These are phyloP conservation scores for Cetradonia linearis DNA, from an alignment of 495 filamentous ascomycete species.

Conservation along the genomic window DNA sequence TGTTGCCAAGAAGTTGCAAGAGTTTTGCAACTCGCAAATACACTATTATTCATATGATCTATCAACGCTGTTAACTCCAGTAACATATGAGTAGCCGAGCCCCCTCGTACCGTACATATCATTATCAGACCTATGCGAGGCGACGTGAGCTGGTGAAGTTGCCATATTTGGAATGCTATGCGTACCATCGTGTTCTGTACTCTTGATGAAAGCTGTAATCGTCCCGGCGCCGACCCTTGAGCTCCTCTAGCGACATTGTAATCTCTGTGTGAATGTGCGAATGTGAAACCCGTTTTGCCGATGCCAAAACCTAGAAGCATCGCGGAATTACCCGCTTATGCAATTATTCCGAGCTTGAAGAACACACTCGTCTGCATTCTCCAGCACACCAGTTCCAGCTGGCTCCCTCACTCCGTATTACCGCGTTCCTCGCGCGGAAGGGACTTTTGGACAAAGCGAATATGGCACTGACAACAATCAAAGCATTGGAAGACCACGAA, in stretches of 20 bases:
- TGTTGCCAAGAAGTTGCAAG: too few species aligned
- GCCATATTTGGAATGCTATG: background rate
- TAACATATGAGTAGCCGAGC: constrained; percentile 18
- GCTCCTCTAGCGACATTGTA: constrained; percentile 5
- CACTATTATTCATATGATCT: constrained; percentile 56
- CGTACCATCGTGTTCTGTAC: constrained; percentile 82
- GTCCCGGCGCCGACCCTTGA: constrained; percentile 53
- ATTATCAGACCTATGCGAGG: constrained; percentile 64
- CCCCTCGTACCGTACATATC: constrained; percentile 69
- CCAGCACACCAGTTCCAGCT: too few species aligned
- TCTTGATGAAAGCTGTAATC: constrained; percentile 76
- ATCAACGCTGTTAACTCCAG: background rate
- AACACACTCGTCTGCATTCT: too few species aligned
- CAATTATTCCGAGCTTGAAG: too few species aligned
- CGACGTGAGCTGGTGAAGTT: background rate
- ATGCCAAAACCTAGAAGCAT: background rate
- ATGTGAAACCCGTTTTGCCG: too few species aligned
- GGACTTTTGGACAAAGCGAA: constrained; percentile 37
- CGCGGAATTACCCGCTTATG: background rate
- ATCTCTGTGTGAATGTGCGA: background rate
- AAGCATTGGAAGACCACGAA: constrained; percentile 29
- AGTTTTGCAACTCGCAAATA: too few species aligned
- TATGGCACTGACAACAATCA: constrained; percentile 48
- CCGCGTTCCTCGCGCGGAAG: constrained; percentile 48
- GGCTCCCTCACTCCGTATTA: constrained; percentile 51